Percentiles rank a stretch among this genome's conserved stretches.
phyloP scores from a whole-genome alignment of 2,329 filamentous ascomycete genomes.

The Drechslerella coelobrocha region DNA sequence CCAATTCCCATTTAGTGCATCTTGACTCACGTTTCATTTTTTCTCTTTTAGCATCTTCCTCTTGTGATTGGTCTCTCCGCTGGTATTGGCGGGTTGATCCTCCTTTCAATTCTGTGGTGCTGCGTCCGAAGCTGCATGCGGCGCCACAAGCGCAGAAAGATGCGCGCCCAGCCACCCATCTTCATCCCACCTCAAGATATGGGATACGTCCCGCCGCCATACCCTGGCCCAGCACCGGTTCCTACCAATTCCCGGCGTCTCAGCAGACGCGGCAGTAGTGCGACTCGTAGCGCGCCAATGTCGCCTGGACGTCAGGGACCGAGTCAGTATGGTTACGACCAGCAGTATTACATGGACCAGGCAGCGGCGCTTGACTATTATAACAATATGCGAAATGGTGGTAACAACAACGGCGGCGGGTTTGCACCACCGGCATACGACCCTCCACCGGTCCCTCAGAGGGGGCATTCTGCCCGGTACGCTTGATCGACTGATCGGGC shows the following conservation, averaged over 20 bases:
- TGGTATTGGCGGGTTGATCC: slow-evolving; percentile 74
- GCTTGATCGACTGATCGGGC: slow-evolving; percentile 10
- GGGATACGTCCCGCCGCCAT: slow-evolving; percentile 34
- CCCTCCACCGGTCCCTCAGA: slow-evolving; percentile 15
- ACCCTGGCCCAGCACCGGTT: not conserved
- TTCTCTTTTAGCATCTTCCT: slow-evolving; percentile 67
- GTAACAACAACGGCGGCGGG: slow-evolving; percentile 2
- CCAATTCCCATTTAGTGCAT: no score
- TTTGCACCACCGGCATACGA: slow-evolving; percentile 27
- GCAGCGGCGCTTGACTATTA: slow-evolving; percentile 43
- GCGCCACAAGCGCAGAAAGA: slow-evolving; percentile 53
- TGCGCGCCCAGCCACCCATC: slow-evolving; percentile 42
- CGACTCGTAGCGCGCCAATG: slow-evolving; percentile 15
- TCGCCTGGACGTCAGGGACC: slow-evolving; percentile 10
- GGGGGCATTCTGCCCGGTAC: slow-evolving; percentile 35
- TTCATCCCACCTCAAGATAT: slow-evolving; percentile 48
- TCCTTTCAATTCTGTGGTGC: slow-evolving; percentile 74
- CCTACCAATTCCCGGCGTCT: slow-evolving; percentile 21
- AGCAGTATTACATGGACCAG: slow-evolving; percentile 48
- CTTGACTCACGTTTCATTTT: not conserved
- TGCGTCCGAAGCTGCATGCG: slow-evolving; percentile 66
- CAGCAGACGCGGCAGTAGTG: slow-evolving; percentile 29
- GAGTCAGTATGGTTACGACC: slow-evolving; percentile 30
- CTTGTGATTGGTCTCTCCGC: slow-evolving; percentile 81
- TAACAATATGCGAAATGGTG: slow-evolving; percentile 29